Base-by-base conservation (phyloP, 2,329 filamentous ascomycete species). In the Clarireedia sp. region DNA sequence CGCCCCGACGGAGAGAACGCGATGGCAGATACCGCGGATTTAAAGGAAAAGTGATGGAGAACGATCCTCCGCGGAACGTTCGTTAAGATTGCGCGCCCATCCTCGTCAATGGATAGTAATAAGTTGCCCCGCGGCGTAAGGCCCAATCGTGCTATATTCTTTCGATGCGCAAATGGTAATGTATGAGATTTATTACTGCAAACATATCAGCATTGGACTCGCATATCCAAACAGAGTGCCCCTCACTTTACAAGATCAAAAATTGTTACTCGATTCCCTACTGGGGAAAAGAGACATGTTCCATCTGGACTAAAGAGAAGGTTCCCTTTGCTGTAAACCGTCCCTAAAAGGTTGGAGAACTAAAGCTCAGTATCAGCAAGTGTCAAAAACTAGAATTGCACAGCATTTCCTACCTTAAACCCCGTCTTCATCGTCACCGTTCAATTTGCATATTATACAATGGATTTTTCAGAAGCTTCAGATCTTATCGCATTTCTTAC, bases 281-380 rank as follows among this genome's bases (percentile, higher is more conserved):
- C 94, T 7, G 94, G 95, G 45, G 94, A 99, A 67, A 95, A 89
- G 62, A 99, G 81, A 74, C 90, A 92, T 66, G 89, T 94, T 70
- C 95, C 95, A 81, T 99, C 92, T 59, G 91, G 90, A 66, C 89
- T 95, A 77, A 95, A 99, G 70, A 96, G 81, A 68, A 99, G 82
- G 72, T 97, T 99, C 74, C 95, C 94, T 81, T 91, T 89, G 76
- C 90, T 90, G 78, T 97, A 99, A 70, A 99, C 94, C 64, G 94
- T 99, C 70, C 94, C 95, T 68, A 99, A 82, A 71, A 99, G 82
- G 74, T 97, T 99, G 71, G 92, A 96, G 75, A 99, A 99, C 91
- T 96, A 67, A 2, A 44, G 47, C 10, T n/a, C 21, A n/a, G 23
- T 14, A 8, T 58, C 74, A 56, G 74, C 56, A 44, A 49, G 21